phyloP scores from a whole-genome alignment of 2,329 filamentous ascomycete genomes.

The Claviceps purpurea region DNA sequence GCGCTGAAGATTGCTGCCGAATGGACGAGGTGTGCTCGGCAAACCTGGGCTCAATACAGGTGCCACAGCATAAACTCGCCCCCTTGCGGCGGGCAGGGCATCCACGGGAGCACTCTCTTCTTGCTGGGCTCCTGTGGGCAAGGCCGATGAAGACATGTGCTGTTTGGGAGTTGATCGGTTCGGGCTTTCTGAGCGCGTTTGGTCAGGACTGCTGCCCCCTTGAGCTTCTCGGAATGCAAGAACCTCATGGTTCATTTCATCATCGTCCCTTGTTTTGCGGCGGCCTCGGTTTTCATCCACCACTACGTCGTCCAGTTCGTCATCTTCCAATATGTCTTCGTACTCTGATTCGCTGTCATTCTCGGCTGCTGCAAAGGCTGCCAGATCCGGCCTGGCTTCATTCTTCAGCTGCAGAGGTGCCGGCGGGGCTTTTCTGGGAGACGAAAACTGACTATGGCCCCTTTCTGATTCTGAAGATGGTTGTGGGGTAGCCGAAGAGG shows the following conservation, averaged over 20 bases:
- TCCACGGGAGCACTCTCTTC: slow-evolving; percentile 29
- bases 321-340: slow-evolving; percentile 56
- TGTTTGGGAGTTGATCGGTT: not conserved
- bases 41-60: slow-evolving; percentile 46
- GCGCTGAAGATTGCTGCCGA: slow-evolving; percentile 32
- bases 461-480: slow-evolving; percentile 32
- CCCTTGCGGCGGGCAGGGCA: slow-evolving; percentile 32
- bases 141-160: not conserved
- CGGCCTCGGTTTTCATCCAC: slow-evolving; percentile 53
- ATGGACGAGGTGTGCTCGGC: slow-evolving; percentile 46
- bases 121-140: not conserved
- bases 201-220: slow-evolving; percentile 59
- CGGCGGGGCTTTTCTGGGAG: slow-evolving; percentile 68
- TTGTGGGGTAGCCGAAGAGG: slow-evolving; percentile 27
- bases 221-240: slow-evolving; percentile 55
- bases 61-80: slow-evolving; percentile 21
- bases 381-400: slow-evolving; percentile 11
- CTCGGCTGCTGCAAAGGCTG: slow-evolving; percentile 30
- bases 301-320: slow-evolving; percentile 41
- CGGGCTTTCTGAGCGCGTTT: slow-evolving; percentile 25
- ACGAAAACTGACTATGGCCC: slow-evolving; percentile 37
- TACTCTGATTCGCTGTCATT: slow-evolving; percentile 68
- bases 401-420: slow-evolving; percentile 60
- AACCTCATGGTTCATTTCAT: slow-evolving; percentile 65
- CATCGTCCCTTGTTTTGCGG: slow-evolving; percentile 74